phyloP scores from a whole-genome alignment of 352 stramenopile species.

The Pythium folliculosum region DNA sequence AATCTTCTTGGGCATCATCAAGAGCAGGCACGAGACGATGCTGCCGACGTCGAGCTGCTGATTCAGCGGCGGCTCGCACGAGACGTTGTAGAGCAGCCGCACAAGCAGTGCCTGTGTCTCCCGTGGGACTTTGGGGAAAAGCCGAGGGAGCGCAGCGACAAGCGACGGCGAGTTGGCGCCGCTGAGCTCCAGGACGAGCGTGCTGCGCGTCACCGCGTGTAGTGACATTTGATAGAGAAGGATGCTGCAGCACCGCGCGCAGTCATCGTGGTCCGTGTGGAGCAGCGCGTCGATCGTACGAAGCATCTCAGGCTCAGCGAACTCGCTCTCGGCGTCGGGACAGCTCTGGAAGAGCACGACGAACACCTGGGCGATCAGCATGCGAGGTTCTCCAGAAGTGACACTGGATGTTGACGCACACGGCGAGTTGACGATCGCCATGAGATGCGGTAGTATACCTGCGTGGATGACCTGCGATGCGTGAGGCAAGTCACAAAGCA shows the following conservation, averaged over 20 bases:
- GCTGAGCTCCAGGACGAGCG: constrained; percentile 13
- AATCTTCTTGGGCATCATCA: constrained; percentile 29
- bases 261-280: constrained; percentile 30
- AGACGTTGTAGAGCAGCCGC: constrained; percentile 63
- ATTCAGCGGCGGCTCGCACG: constrained; percentile 43
- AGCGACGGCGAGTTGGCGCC: constrained; percentile 4
- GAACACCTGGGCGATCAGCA: constrained; percentile 34
- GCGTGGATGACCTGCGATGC: constrained; percentile 31
- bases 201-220: constrained; percentile 36
- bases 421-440: constrained; percentile 24
- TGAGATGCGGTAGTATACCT: constrained; percentile 30
- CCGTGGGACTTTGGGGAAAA: constrained; percentile 37
- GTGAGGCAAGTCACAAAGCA: constrained; percentile 43
- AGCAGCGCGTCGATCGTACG: constrained; percentile 26
- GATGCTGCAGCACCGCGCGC: constrained; percentile 45
- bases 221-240: constrained; percentile 65
- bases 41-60: constrained; percentile 21
- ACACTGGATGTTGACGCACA: too few species aligned
- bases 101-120: constrained; percentile 49
- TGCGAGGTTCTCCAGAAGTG: constrained; percentile 1
- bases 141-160: constrained; percentile 33
- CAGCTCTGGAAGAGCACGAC: constrained; percentile 39
- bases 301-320: constrained; percentile 33
- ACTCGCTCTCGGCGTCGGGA: constrained; percentile 35
- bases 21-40: constrained; percentile 30